A percentile compares a stretch with the other conserved stretches of the same genome.
phyloP scores from a whole-genome alignment of 176 grass and related monocot genomes.

The Ensete ventricosum region DNA sequence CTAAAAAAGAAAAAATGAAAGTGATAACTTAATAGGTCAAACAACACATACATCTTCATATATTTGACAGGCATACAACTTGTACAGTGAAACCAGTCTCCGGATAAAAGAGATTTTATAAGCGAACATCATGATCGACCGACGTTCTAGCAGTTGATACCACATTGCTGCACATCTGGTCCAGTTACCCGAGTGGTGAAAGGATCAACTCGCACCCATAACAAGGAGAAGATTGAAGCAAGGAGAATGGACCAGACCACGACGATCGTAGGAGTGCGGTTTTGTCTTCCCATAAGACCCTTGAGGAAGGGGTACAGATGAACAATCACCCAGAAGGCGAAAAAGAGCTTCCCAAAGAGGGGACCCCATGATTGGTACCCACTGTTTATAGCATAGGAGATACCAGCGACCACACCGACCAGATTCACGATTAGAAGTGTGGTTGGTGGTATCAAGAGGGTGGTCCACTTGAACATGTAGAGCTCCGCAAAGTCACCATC shows the following conservation, averaged over 20 bases:
- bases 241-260: constrained; percentile 15
- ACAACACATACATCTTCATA: not conserved
- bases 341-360: constrained; percentile 16
- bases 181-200: constrained; percentile 11
- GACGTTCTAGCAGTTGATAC: constrained; percentile 11
- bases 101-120: no score
- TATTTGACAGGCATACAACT: not conserved
- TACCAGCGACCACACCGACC: constrained; percentile 9
- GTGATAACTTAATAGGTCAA: not conserved
- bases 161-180: constrained; percentile 17
- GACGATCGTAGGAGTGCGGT: constrained; percentile 5
- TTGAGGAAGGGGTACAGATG: constrained; percentile 17
- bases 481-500: constrained; percentile 19
- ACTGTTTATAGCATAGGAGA: constrained; percentile 18
- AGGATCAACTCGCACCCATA: constrained; percentile 11
- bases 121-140: no score
- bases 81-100: not conserved
- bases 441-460: constrained; percentile 19
- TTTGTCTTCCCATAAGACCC: constrained; percentile 16
- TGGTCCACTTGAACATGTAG: constrained; percentile 21
- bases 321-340: constrained; percentile 18
- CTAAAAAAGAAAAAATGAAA: not conserved
- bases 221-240: constrained; percentile 17
- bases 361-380: constrained; percentile 16
- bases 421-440: constrained; percentile 12